Base-by-base conservation (phyloP, 1,284 basidiomycete species). In the Ustilago crameri region DNA sequence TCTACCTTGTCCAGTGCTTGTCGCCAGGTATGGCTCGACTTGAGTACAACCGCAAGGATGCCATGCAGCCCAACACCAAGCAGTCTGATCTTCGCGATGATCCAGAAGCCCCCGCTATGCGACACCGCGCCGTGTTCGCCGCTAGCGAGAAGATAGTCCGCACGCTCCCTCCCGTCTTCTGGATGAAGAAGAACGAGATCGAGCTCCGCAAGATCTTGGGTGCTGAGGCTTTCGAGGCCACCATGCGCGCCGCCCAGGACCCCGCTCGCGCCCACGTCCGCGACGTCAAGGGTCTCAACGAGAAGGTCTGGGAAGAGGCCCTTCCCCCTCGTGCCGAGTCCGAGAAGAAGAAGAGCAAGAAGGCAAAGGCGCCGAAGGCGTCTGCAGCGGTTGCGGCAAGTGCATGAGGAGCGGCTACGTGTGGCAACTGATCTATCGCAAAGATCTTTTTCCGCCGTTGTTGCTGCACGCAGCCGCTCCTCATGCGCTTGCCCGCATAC, bases 241-340 rank as follows among this genome's bases (percentile, higher is more conserved):
- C 76, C 52, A 51, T 72, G 59, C 66, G 55, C 44, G 78, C 76
- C 26, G 69, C 72, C 27, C 47, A 76, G 48, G 74, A 77, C 23
- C 24, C 47, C 24, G 46, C 49, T 46, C 70, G 74, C 57, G 55
- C 69, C 50, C 74, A 71, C 51, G 49, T 60, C 9, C 75, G 78
- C 57, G 67, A 68, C 48, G 62, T 77, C 70, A 78, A 76, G 68
- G 70, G 75, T 37, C 68, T 80, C 69, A 61, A 74, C 58, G 77
- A 80, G 61, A 74, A 70, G 63, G 64, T 71, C 41, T 80, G 78
- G 78, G 78, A 80, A 69, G 78, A 80, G 63, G 51, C 63, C 37
- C 48, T 80, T 20, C 60, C 64, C 20, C 60, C 56, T n/a, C 67
- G 71, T 61, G 10, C 58, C 55, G 64, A 74, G 53, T 30, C 58